Evolutionary conservation across 2,329 filamentous ascomycete species (phyloP).

Genomic region (Cryphonectria carpinicola): DNA sequence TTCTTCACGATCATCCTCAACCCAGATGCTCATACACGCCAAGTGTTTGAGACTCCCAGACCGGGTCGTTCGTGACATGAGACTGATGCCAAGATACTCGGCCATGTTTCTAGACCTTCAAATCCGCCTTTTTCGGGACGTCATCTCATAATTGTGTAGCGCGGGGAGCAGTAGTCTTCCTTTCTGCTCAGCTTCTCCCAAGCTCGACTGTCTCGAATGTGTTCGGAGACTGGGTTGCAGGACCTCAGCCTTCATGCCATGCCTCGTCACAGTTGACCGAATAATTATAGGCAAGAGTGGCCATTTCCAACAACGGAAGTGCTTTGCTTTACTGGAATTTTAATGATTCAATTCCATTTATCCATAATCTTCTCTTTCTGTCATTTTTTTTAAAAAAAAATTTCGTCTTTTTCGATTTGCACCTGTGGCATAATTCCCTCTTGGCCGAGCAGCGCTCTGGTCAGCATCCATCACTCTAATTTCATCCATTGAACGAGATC

Average conservation of each 20-base stretch:
- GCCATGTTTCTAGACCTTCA: slow-evolving; percentile 11
- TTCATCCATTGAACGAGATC: slow-evolving; percentile 18
- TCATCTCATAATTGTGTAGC: slow-evolving; percentile 18
- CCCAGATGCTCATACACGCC: slow-evolving; percentile 13
- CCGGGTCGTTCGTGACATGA: slow-evolving; percentile 1
- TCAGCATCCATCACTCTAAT: neutral
- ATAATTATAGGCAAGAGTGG: neutral
- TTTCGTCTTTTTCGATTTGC: neutral
- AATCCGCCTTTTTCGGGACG: neutral
- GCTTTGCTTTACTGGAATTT: too few relatives aligned
- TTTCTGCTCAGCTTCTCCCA: slow-evolving; percentile 12
- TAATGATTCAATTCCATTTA: too few relatives aligned
- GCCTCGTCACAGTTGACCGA: neutral
- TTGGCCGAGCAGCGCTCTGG: neutral
- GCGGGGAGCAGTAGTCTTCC: neutral
- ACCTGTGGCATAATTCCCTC: neutral
- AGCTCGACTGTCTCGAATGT: slow-evolving; percentile 17
- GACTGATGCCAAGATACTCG: slow-evolving; percentile 27
- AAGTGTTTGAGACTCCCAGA: slow-evolving; percentile 18
- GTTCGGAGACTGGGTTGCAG: slow-evolving; percentile 16
- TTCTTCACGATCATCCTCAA: neutral
- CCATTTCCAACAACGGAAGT: neutral
- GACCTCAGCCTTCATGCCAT: slow-evolving; percentile 18
- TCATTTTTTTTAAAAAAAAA: neutral
- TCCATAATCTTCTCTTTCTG: neutral